Conservation (phyloP, 78 protist genomes). For the Chrysochromulina parva region DNA sequence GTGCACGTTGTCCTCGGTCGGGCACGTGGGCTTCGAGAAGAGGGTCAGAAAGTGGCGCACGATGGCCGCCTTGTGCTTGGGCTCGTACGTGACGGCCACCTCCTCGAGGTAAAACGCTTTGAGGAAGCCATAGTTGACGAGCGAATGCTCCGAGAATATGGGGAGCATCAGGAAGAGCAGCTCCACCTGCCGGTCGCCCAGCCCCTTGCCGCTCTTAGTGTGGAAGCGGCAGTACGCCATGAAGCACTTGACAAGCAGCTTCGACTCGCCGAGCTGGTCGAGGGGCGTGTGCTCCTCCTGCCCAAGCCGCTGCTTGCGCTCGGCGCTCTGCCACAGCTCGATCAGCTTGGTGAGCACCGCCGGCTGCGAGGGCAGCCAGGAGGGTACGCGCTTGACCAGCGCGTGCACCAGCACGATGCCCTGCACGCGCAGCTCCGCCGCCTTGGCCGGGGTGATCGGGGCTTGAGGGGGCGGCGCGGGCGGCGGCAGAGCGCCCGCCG, state of each 20-base stretch:
- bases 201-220: constrained; percentile 1
- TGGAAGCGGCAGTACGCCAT: constrained; percentile 62
- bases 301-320: constrained; percentile 32
- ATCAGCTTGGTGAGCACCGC: constrained; percentile 11
- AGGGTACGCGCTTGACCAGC: constrained; percentile 19
- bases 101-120: constrained; percentile 60
- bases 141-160: constrained; percentile 55
- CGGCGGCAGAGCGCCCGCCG: background rate
- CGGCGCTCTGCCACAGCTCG: constrained; percentile 38
- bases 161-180: constrained; percentile 74
- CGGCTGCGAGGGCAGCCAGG: constrained; percentile 39
- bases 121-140: constrained; percentile 71
- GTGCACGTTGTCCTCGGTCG: constrained; percentile 59
- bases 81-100: constrained; percentile 42
- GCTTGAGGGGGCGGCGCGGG: too few relatives aligned
- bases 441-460: background rate
- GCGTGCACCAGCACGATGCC: constrained; percentile 49
- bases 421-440: constrained; percentile 2
- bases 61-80: constrained; percentile 40
- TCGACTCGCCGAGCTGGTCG: constrained; percentile 57
- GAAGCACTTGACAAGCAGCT: constrained; percentile 74
- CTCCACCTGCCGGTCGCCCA: background rate
- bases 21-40: constrained; percentile 21
- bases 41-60: constrained; percentile 44
- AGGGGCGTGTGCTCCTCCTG: constrained; percentile 32